These are phyloP conservation scores for Metarhizium sp. DNA, from an alignment of 2,329 filamentous ascomycete genomes.

Conservation along the genomic window DNA sequence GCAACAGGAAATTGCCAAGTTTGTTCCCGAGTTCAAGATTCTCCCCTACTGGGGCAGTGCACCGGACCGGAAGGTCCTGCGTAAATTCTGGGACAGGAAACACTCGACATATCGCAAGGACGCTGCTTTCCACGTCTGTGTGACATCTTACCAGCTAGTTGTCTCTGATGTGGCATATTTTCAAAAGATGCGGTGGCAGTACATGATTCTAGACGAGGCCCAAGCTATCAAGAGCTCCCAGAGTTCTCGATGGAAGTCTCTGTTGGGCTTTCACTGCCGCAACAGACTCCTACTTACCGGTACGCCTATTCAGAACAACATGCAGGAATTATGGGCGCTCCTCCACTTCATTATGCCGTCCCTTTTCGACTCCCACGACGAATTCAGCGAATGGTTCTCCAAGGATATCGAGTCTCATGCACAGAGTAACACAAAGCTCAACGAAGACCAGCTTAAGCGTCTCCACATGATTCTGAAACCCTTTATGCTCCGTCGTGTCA, in stretches of 20 bases:
- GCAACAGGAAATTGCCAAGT: conserved; percentile 95
- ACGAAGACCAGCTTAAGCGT: conserved; percentile 93
- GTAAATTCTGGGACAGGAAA: conserved; percentile 98
- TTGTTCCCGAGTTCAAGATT: conserved; percentile 90
- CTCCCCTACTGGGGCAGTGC: conserved; percentile 96
- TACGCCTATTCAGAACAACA: conserved; percentile 99
- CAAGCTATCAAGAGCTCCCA: conserved; percentile 98
- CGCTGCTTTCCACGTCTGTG: conserved; percentile 87
- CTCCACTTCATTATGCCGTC: conserved; percentile 99
- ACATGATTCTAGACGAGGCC: conserved; percentile 98
- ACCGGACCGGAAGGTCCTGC: conserved; percentile 86
- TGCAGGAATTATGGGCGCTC: conserved; percentile 97
- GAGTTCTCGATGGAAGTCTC: conserved; percentile 92
- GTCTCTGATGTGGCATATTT: conserved; percentile 96
- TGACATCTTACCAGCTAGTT: conserved; percentile 95
- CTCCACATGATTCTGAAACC: conserved; percentile 98
- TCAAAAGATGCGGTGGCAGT: conserved; percentile 99
- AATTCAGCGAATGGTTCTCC: conserved; percentile 90
- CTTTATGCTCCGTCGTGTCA: conserved; percentile 98
- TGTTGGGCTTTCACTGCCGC: conserved; percentile 88
- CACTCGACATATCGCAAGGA: conserved; percentile 92
- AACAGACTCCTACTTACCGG: conserved; percentile 90
- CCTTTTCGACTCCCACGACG: conserved; percentile 87
- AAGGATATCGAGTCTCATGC: conserved; percentile 97
- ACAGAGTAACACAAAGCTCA: conserved; percentile 98